Conservation (phyloP, 2,329 filamentous ascomycete species). For the Neonectria ditissima region DNA sequence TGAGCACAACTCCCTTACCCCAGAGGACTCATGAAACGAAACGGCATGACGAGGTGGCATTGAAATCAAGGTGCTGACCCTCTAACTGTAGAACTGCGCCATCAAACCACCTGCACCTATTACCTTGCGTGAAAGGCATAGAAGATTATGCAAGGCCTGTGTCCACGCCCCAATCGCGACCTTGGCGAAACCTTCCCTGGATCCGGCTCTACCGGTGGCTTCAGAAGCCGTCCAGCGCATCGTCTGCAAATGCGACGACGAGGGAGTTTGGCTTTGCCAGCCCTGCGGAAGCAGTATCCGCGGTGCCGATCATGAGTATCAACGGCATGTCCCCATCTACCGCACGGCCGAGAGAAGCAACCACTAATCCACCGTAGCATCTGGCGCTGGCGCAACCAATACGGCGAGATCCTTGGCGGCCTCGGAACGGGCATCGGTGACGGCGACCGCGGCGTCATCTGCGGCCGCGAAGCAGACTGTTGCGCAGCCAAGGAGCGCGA, state of each 20-base stretch:
- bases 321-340: conserved; percentile 60
- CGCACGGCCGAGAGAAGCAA: too few species aligned
- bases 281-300: conserved; percentile 82
- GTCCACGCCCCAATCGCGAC: conserved; percentile 75
- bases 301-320: conserved; percentile 69
- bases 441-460: conserved; percentile 88
- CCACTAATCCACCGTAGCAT: conserved; percentile 65
- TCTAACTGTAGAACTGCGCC: conserved; percentile 78
- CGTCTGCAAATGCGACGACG: conserved; percentile 64
- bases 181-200: conserved; percentile 60
- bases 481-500: conserved; percentile 82
- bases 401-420: conserved; percentile 82
- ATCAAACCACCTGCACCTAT: conserved; percentile 81
- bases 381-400: conserved; percentile 91
- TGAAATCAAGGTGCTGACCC: conserved; percentile 25
- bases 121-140: conserved; percentile 79
- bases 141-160: conserved; percentile 83
- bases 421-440: conserved; percentile 90
- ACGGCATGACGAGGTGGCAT: background rate
- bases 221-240: conserved; percentile 67
- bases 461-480: conserved; percentile 81
- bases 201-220: conserved; percentile 61
- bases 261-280: conserved; percentile 85
- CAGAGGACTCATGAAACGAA: background rate
- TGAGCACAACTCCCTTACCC: conserved; percentile 56